Base-by-base conservation (phyloP, 2,329 filamentous ascomycete species). In the Hypoxylon sp. region DNA sequence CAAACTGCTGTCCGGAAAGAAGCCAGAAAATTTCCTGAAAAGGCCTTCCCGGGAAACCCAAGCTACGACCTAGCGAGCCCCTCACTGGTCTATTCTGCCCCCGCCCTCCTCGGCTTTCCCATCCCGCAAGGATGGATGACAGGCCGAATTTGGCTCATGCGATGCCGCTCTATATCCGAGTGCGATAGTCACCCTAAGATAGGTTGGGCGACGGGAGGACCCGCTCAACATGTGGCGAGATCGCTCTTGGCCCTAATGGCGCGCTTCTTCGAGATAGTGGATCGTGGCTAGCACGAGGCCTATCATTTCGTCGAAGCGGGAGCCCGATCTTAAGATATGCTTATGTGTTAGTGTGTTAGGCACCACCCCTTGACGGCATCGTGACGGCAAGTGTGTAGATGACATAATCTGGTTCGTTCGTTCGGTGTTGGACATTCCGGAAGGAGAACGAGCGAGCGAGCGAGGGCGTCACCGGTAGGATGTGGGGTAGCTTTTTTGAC, bases 21-120 rank as follows among this genome's bases (percentile, higher is more conserved):
- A 49, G 27, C 33, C 22, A 42, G 4, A 46, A 46, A 46, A 70
- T 67, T 64, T 58, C 67, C 67, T 66, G 64, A 70, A 64, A 56
- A 59, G 50, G 60, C 57, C 64, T 53, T 64, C 46, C 67, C 67
- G 63, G 48, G 46, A 57, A 27, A 27, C 25, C 37, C 17, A 60
- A 33, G 50, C 48, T 40, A 60, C 44, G 6, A 44, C 22, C n/a
- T 56, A 49, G 64, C 51, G 48, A 63, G 44, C 61, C 64, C 68
- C 68, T 68, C 68, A 64, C 35, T 55, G 33, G 35, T 48, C 27
- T 63, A 55, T 58, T 17, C 51, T 17, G 33, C 37, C 64, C 68
- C 60, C 64, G 53, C 64, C 35, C 37, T 59, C 11, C 46, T 70
- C 68, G 68, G 68, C 68, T 70, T 70, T 64, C 64, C 68, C 61